Evolutionary conservation across 192 early-diverging fungal species (phyloP).

Genomic region (Gamsiella multidivaricata): DNA sequence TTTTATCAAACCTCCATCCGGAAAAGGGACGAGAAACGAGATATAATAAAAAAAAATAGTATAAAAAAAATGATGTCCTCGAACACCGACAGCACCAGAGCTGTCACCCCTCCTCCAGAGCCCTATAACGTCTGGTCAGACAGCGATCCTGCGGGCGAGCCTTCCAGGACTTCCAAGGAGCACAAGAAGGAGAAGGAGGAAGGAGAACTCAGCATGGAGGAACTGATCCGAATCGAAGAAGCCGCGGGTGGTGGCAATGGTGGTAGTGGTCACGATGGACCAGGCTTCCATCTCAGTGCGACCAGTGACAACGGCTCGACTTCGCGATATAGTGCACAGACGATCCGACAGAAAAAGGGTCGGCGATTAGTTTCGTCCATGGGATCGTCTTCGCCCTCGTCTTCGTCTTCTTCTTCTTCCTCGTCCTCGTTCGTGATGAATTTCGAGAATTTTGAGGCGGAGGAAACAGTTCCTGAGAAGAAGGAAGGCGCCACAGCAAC

Average conservation of each 20-base stretch:
- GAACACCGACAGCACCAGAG: too few species aligned
- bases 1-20: too few species aligned
- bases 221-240: constrained; percentile 22
- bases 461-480: too few species aligned
- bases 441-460: too few species aligned
- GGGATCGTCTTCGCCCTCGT: neutral
- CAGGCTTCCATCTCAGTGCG: too few species aligned
- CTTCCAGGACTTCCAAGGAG: neutral
- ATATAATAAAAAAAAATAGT: neutral
- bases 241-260: neutral
- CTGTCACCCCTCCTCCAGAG: constrained; percentile 8
- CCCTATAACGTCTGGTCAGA: constrained; percentile 28
- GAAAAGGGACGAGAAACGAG: too few species aligned
- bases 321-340: constrained; percentile 17
- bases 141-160: neutral
- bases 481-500: constrained; percentile 1
- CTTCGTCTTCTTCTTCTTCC: neutral
- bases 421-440: too few species aligned
- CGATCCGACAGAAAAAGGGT: constrained; percentile 46
- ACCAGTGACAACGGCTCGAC: too few species aligned
- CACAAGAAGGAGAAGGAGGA: neutral
- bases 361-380: constrained; percentile 35
- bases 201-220: constrained; percentile 19
- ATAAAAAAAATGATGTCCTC: constrained; percentile 7
- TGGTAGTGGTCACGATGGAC: neutral